These are phyloP conservation scores for Fusarium ramigenum DNA, from an alignment of 2,329 filamentous ascomycete genomes.

Conservation along the genomic window DNA sequence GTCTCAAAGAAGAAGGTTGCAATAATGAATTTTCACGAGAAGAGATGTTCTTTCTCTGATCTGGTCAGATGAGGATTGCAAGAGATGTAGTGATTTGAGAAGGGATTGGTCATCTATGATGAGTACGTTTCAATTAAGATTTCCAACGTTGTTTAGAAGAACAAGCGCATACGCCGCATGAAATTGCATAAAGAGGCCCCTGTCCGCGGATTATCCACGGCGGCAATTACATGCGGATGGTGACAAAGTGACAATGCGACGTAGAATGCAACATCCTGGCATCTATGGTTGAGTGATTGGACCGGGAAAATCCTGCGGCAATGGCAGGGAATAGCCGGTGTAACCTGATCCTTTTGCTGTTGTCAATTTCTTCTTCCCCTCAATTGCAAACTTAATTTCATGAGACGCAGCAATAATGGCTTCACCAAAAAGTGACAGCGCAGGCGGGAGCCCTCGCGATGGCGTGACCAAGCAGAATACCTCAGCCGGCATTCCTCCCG, in stretches of 20 bases:
- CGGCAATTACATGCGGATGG: neutral
- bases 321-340: neutral
- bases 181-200: neutral
- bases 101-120: neutral
- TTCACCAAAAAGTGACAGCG: neutral
- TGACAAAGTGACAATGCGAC: neutral
- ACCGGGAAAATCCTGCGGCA: neutral
- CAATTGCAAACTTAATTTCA: neutral
- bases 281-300: neutral
- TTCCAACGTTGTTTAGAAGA: too few species aligned
- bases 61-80: neutral
- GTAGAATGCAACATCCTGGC: neutral
- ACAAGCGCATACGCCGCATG: neutral
- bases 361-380: neutral
- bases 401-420: neutral
- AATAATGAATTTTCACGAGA: too few species aligned
- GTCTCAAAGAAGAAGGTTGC: neutral
- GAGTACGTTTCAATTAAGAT: too few species aligned
- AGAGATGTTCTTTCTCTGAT: neutral
- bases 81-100: rapidly evolving
- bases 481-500: neutral
- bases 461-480: neutral
- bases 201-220: neutral
- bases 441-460: neutral
- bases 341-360: neutral